Base-by-base conservation (phyloP, 768 basidiomycete species). In the Candolleomyces aberdarensis region DNA sequence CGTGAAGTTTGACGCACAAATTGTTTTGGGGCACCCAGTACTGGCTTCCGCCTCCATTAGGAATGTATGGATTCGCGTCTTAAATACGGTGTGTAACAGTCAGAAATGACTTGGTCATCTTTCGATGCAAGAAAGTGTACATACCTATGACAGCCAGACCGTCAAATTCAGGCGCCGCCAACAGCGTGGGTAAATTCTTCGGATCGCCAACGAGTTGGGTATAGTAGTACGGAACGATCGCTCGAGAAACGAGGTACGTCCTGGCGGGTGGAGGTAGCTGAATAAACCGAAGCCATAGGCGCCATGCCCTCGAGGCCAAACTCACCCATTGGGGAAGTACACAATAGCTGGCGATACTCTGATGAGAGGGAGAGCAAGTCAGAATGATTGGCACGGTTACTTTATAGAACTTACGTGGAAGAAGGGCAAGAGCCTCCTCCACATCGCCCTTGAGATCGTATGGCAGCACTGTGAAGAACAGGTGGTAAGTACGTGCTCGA, bases 201-300 rank as follows among this genome's bases (percentile, higher is more conserved):
- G 88, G 85, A 70, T 92, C 91, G 22, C 91, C 91, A 22, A 93
- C 85, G 51, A 92, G 76, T 69, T 89, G 85, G 8, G 89, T 91
- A 70, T 90, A 91, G 68, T 92, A 93, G 68, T 85, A 87, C 0
- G 87, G 80, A 41, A 89, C 75, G 64, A 92, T 86, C 6, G 90
- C 80, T 1, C 81, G 68, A 6, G 88, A 85, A 41, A 92, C 81
- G 4, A 87, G 73, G 66, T 92, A 93, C 26, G 82, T 83, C 49
- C 89, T 90, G 65, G 17, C 19, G 20, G 6, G 40, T 14, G 40
- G 22, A 49, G 36, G 10, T 5, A 44, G 48, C n/a, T 26, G 26
- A 26, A 26, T 26, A 26, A 26, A 26, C 14, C 4, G n/a, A n/a
- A 19, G 47, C 3, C 51, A 43, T 36, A 11, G n/a, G 26, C 41